Evolutionary conservation across 2,329 filamentous ascomycete genomes (phyloP).

Genomic region (Botrytis cinerea): DNA sequence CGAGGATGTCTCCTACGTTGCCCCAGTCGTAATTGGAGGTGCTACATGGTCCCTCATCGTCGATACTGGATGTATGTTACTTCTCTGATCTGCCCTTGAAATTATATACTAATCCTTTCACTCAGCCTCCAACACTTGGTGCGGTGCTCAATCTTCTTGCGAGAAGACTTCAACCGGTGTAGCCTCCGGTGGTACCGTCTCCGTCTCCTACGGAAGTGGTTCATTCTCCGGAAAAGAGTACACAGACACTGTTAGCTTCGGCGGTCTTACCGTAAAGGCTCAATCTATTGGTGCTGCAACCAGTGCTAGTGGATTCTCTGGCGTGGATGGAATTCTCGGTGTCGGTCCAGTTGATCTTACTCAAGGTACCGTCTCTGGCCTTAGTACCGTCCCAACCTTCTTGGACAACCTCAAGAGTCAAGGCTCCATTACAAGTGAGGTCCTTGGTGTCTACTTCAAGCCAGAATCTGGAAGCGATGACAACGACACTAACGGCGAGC

Average conservation of each 20-base stretch:
- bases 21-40: background rate
- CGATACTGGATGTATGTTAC: background rate
- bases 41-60: background rate
- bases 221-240: background rate
- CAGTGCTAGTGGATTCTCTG: background rate
- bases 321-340: background rate
- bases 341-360: background rate
- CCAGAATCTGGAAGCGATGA: background rate
- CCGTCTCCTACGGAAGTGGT: background rate
- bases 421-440: background rate
- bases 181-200: background rate
- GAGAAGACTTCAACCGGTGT: background rate
- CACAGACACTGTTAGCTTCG: background rate
- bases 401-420: background rate
- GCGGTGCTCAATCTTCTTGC: background rate
- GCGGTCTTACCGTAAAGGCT: background rate
- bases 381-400: background rate
- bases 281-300: constrained; percentile 1
- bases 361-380: background rate
- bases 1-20: background rate
- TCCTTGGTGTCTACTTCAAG: background rate
- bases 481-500: background rate
- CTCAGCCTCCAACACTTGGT: background rate
- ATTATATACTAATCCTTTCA: background rate
- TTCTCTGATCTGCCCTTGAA: background rate